Evolutionary conservation across 305 asterid species (phyloP).

Genomic region (Fraxinus latifolia): DNA sequence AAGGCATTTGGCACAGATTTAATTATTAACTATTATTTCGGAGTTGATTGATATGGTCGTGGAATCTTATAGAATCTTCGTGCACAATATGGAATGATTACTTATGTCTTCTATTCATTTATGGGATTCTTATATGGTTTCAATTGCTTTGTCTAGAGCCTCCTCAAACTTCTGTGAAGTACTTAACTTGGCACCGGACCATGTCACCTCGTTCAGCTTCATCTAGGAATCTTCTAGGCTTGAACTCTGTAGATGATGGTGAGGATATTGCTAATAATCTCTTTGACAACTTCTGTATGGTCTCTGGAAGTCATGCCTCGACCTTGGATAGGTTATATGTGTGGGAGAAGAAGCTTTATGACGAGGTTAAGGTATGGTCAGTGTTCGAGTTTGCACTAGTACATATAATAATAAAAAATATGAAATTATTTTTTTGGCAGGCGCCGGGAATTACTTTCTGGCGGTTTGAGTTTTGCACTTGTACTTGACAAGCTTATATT

Average conservation of each 20-base stretch:
- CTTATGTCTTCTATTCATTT: conserved; percentile 2
- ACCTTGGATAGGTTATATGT: conserved; percentile 91
- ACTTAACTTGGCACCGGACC: conserved; percentile 91
- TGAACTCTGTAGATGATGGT: conserved; percentile 45
- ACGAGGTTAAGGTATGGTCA: conserved; percentile 68
- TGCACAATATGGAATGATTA: background rate
- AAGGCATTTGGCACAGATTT: background rate
- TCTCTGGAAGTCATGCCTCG: conserved; percentile 94
- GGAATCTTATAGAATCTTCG: background rate
- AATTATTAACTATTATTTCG: background rate
- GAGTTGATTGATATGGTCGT: background rate
- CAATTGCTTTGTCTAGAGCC: conserved; percentile 48
- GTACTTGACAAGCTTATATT: background rate
- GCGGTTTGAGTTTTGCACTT: background rate
- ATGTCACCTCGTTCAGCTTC: conserved; percentile 84
- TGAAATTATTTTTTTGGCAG: background rate
- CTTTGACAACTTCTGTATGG: conserved; percentile 81
- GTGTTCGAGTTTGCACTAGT: background rate
- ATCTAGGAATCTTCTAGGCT: conserved; percentile 71
- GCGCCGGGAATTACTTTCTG: background rate
- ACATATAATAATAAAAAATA: background rate
- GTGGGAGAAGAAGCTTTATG: conserved; percentile 97
- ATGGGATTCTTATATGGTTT: conserved; percentile 18
- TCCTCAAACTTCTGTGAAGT: conserved; percentile 68
- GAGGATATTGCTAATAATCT: conserved; percentile 56